Base-by-base conservation (phyloP, 345 rosid genomes). In the Leavenworthia alabamica region DNA sequence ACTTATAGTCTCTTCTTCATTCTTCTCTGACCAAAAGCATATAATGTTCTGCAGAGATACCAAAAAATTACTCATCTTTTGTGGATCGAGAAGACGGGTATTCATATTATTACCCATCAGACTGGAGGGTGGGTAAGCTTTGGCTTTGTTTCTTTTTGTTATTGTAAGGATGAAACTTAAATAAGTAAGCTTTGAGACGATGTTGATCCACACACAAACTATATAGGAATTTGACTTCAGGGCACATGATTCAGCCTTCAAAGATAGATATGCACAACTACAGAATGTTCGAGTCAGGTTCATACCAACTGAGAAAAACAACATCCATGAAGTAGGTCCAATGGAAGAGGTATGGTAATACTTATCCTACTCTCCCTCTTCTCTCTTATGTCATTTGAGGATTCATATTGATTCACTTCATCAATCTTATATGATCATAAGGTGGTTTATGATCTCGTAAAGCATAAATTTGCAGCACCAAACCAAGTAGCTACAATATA, bases 171-270 rank as follows among this genome's bases (percentile, higher is more conserved):
- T 41, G 11, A 33, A 8, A 5, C 36, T 10, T 50, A 24, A 27
- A 23, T 23, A 40, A 31, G 50, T 15, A 42, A 53, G 43, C 22
- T 46, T 47, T 28, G 31, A 46, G 19, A 66, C 37, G 35, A 60
- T 66, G 44, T 17, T 71, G 31, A 40, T 41, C 47, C 8, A 2
- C 4, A 2, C 4, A 0, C 8, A 50, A 42, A 58, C 55, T 46
- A 8, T 47, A 19, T 43, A 86, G 98, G 93, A 86, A 39, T 92
- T 86, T 46, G 95, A 89, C 43, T 89, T 82, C 77, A 68, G 81
- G 61, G 98, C 86, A 11, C 98, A 86, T 78, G 90, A 88, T 76
- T 92, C 96, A 32, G 96, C 93, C 13, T 86, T 86, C 69, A 88
- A 86, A 46, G 95, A 88, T 77, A 80, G 95, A 49, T 71, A 70